Evolutionary conservation across 2,329 filamentous ascomycete genomes (phyloP), one percentile per base, ranked within the genome.

Genomic region (Trichoderma brevicompactum): DNA sequence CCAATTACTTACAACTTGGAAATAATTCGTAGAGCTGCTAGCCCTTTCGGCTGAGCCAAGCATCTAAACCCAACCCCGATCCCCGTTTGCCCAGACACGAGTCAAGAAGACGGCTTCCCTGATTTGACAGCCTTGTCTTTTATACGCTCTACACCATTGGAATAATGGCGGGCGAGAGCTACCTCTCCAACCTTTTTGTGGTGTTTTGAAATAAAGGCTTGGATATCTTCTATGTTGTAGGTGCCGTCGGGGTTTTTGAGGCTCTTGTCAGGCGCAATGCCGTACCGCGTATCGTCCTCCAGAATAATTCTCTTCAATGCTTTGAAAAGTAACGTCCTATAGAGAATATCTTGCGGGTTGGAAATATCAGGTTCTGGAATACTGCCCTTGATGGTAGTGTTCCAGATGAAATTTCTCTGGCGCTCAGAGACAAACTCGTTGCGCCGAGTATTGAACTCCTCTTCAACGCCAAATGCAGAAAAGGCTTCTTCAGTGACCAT

Each of bases 401-500:
- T 78, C 77, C 79, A 82, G 12, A 89, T 74, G 44, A 75, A 74
- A 7, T 81, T 73, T 2, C 71, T 71, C 54, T 83, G 76, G 28
- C 76, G 74, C 60, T 82, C 74, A 1, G 74, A 66, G 9, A 77
- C 73, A 74, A 81, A 87, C 0, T 76, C 77, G 0, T 59, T 67
- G 6, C 84, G 74, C 5, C 79, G 79, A 0, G 68, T 60, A 0
- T 78, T 70, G 69, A 85, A 90, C 41, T 81, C 80, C 0, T 70
- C 59, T 12, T 75, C 73, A 4, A 81, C 76, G 28, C 74, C 74
- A 67, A 90, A 91, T 2, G 67, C 71, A 0, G 70, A 72, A 34
- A 91, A 82, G 0, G 85, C 87, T 56, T 86, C 81, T 0, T 81
- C 70, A 0, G 82, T 81, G 1, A 89, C 78, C 5, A 79, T 60